Conservation (phyloP, 106 monocot species). For the Amphibolis antarctica region DNA sequence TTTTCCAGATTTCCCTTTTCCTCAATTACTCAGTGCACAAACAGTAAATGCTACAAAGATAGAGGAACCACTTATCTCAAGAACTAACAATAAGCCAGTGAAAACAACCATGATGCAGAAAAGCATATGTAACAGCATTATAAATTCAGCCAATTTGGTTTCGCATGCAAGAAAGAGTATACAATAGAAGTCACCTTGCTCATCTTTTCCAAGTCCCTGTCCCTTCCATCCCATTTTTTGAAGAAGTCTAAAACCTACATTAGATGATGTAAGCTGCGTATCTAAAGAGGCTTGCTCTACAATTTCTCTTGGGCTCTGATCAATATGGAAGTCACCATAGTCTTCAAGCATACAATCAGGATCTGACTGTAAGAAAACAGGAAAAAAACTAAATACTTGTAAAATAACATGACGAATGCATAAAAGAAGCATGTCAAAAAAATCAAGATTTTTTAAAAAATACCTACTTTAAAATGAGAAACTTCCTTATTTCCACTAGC, state of each 20-base stretch:
- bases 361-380: neutral
- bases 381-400: neutral
- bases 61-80: too few species aligned
- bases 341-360: slow-evolving; percentile 4
- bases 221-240: slow-evolving; percentile 99
- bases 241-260: slow-evolving; percentile 80
- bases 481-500: too few species aligned
- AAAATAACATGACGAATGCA: neutral
- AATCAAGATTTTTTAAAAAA: neutral
- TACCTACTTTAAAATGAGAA: neutral
- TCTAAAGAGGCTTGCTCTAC: slow-evolving; percentile 92
- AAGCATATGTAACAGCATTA: neutral
- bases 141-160: neutral
- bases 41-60: too few species aligned
- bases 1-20: too few species aligned
- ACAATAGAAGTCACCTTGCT: slow-evolving; percentile 59
- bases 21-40: too few species aligned
- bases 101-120: neutral
- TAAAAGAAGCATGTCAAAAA: neutral
- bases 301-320: slow-evolving; percentile 79
- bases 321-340: slow-evolving; percentile 62
- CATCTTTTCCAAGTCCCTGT: slow-evolving; percentile 93
- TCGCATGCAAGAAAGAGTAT: neutral
- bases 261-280: slow-evolving; percentile 79
- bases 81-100: neutral